These are phyloP conservation scores for Thalassiosira pacifica DNA, from an alignment of 352 stramenopile genomes.

Conservation along the genomic window DNA sequence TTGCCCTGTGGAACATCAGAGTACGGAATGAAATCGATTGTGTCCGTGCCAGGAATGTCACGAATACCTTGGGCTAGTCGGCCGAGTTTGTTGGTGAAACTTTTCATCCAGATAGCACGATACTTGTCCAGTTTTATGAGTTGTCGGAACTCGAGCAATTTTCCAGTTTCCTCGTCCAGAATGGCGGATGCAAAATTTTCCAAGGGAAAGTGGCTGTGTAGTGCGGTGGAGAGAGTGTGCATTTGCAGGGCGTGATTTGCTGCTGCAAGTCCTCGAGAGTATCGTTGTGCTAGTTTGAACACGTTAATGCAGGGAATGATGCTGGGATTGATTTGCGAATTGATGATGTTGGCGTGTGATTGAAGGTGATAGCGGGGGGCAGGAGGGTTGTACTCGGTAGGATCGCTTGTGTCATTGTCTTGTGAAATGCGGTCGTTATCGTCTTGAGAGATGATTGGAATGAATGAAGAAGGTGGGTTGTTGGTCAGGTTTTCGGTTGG, in stretches of 20 bases:
- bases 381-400: too few species aligned
- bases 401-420: too few species aligned
- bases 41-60: conserved; percentile 8
- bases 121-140: conserved; percentile 21
- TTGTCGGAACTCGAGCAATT: conserved; percentile 10
- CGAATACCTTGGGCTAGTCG: conserved; percentile 4
- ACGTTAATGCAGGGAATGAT: not conserved
- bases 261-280: not conserved
- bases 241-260: not conserved
- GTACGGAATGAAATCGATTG: not conserved
- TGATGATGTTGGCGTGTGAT: too few species aligned
- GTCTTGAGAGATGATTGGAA: not conserved
- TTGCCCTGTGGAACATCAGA: not conserved
- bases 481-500: too few species aligned
- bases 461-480: too few species aligned
- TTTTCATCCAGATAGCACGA: not conserved
- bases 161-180: not conserved
- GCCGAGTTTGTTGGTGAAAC: not conserved
- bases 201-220: not conserved
- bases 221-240: not conserved
- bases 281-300: not conserved
- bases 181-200: not conserved
- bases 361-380: too few species aligned
- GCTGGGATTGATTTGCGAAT: not conserved
- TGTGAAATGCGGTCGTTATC: too few species aligned